Evolutionary conservation across 352 stramenopile species (phyloP).

Genomic region (Globisporangium rhizosaccharum): DNA sequence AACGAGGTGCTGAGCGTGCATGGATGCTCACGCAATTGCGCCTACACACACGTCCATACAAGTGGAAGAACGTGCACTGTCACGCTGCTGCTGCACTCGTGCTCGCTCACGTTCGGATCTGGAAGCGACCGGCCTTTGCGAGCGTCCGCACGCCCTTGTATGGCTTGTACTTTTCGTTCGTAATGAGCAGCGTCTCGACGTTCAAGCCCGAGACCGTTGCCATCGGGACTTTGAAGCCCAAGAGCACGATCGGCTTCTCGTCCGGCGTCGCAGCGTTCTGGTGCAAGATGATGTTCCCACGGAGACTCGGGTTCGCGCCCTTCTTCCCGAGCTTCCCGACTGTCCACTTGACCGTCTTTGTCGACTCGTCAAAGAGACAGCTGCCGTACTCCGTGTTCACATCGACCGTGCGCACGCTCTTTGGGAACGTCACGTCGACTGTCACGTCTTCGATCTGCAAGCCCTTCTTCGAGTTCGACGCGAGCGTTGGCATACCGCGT

Average conservation of each 20-base stretch:
- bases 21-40: too few relatives aligned
- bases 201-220: slow-evolving; percentile 94
- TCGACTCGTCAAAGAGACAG: slow-evolving; percentile 94
- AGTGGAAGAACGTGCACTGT: not conserved
- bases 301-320: slow-evolving; percentile 79
- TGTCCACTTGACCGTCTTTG: slow-evolving; percentile 93
- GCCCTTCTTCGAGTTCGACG: slow-evolving; percentile 75
- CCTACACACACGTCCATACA: not conserved
- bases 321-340: slow-evolving; percentile 93
- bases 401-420: slow-evolving; percentile 92
- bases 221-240: slow-evolving; percentile 96
- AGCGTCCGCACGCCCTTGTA: slow-evolving; percentile 98
- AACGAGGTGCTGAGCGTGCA: too few relatives aligned
- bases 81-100: not conserved
- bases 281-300: slow-evolving; percentile 90
- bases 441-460: slow-evolving; percentile 89
- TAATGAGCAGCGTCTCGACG: slow-evolving; percentile 93
- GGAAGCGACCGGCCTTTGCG: slow-evolving; percentile 93
- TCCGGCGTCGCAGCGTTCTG: slow-evolving; percentile 74
- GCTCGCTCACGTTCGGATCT: slow-evolving; percentile 84
- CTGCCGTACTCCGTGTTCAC: slow-evolving; percentile 90
- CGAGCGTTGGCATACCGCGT: slow-evolving; percentile 70
- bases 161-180: slow-evolving; percentile 96
- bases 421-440: slow-evolving; percentile 95
- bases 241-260: slow-evolving; percentile 92